Percentiles rank a stretch among this genome's conserved stretches.
These are phyloP conservation scores for Apiospora koreana DNA, from an alignment of 2,329 filamentous ascomycete genomes.

Conservation along the genomic window DNA sequence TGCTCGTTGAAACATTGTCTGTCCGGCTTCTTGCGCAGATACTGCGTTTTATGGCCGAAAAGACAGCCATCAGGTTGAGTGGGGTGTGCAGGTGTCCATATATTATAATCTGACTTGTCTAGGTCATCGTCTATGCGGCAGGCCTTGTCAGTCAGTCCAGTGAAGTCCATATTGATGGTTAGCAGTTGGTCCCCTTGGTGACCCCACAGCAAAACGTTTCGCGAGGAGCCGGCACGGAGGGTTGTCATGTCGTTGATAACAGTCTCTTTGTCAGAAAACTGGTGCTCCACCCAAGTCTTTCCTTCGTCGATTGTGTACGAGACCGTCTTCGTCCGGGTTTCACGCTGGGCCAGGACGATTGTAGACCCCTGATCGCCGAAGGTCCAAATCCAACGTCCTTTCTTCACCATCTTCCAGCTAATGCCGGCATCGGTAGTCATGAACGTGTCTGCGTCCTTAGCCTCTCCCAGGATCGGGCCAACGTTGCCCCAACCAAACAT, in stretches of 20 bases:
- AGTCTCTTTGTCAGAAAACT: conserved; percentile 73
- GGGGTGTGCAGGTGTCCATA: conserved; percentile 89
- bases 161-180: conserved; percentile 87
- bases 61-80: conserved; percentile 77
- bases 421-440: conserved; percentile 91
- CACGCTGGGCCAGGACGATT: conserved; percentile 80
- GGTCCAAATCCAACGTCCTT: conserved; percentile 89
- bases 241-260: conserved; percentile 81
- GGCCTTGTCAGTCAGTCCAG: conserved; percentile 70
- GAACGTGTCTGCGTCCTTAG: conserved; percentile 82
- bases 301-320: conserved; percentile 84
- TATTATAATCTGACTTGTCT: conserved; percentile 69
- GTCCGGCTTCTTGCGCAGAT: conserved; percentile 85
- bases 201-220: conserved; percentile 92
- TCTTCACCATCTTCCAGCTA: conserved; percentile 81
- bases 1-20: conserved; percentile 80
- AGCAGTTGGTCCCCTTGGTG: conserved; percentile 60
- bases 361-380: conserved; percentile 95
- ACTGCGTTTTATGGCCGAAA: conserved; percentile 88
- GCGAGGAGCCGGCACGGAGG: conserved; percentile 82
- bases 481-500: conserved; percentile 94
- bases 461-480: conserved; percentile 64
- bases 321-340: conserved; percentile 65
- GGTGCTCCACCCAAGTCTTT: conserved; percentile 72
- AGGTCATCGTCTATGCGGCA: conserved; percentile 68